Evolutionary conservation across 441 rosid species (phyloP).

Genomic region (Mallotus repandus): DNA sequence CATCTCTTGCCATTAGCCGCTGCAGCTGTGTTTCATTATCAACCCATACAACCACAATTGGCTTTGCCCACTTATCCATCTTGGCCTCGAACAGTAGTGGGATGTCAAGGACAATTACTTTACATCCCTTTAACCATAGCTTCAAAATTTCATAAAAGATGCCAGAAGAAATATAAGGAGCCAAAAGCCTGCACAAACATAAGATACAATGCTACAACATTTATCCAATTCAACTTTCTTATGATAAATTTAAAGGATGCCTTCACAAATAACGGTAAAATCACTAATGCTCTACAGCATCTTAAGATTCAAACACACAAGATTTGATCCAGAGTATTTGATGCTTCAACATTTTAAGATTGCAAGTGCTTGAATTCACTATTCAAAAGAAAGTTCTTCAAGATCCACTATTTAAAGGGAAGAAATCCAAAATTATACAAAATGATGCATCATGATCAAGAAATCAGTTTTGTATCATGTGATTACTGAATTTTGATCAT

Average conservation of each 20-base stretch:
- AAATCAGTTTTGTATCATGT: not conserved
- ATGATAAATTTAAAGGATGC: not conserved
- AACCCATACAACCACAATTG: constrained; percentile 21
- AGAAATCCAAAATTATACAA: not conserved
- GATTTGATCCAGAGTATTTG: too few relatives aligned
- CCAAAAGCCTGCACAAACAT: constrained; percentile 37
- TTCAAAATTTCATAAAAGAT: constrained; percentile 15
- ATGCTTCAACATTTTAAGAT: not conserved
- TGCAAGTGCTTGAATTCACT: constrained; percentile 3
- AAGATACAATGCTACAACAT: not conserved
- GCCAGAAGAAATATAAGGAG: constrained; percentile 19
- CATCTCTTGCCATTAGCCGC: constrained; percentile 58
- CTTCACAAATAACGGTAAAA: not conserved
- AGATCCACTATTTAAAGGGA: constrained; percentile 1
- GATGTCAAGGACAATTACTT: constrained; percentile 21
- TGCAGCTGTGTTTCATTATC: constrained; percentile 19
- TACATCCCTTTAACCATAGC: constrained; percentile 22
- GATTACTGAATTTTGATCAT: not conserved
- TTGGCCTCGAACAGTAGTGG: constrained; percentile 21
- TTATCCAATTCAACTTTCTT: constrained; percentile 3
- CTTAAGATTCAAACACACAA: too few relatives aligned
- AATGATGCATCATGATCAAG: not conserved
- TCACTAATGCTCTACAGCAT: too few relatives aligned
- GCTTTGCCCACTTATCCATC: constrained; percentile 20
- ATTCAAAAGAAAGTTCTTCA: not conserved